Evolutionary conservation across 345 rosid genomes (phyloP), one percentile per base, ranked within the genome.

Genomic region (Lepidium aucheri): DNA sequence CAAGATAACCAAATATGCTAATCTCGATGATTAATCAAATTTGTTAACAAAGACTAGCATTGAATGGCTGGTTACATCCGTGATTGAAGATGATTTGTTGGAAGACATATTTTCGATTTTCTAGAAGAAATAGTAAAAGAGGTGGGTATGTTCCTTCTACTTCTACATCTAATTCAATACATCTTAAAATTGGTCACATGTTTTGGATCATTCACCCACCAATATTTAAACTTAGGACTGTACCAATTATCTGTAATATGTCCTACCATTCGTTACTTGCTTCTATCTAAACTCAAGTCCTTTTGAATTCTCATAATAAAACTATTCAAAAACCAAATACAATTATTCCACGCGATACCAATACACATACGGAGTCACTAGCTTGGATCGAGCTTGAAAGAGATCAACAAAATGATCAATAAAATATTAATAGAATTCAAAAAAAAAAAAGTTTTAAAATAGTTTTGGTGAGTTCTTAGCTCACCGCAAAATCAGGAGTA

Each of bases 101-200:
- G 43, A 58, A 47, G 33, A 68, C 72, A 14, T 58, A 0, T 55
- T 46, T 38, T 5, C 34, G 4, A 39, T 38, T 68, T 35, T 70
- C 46, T 61, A 26, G 12, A 70, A 60, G 44, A 17, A 33, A 42
- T 10, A 36, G 35, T 38, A 61, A 24, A 24, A 41, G 61, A 7
- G 10, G 44, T 43, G 55, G 33, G 47, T 43, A 61, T 70, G 68
- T 70, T 52, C 74, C 74, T 39, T 39, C 44, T 8, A 60, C 53
- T 41, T 60, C 7, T 53, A 69, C 74, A 69, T 50, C 24, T 11
- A 69, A 60, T 60, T 69, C 16, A 69, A 59, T 50, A 9, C 50
- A 68, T 46, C 46, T 26, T 66, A 54, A 34, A 28, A 34, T 20
- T 64, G 49, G 43, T 57, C 54, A 30, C 42, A 59, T 40, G 11